phyloP scores from a whole-genome alignment of 371 early-diverging fungal genomes.

The Rhizopus microsporus region DNA sequence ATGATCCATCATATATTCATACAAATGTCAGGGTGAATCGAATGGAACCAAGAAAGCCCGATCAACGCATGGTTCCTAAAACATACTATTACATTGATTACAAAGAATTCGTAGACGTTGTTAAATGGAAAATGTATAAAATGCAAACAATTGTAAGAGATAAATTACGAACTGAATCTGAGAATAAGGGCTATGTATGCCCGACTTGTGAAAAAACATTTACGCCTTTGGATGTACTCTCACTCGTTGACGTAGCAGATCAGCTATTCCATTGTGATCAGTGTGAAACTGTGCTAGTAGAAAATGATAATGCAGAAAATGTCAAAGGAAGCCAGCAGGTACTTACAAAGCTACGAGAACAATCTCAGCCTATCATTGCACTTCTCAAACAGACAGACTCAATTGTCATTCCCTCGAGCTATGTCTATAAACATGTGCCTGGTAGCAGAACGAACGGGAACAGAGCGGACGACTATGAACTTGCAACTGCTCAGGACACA shows the following conservation, averaged over 20 bases:
- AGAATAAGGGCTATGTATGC: constrained; percentile 76
- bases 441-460: constrained; percentile 25
- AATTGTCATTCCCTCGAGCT: constrained; percentile 63
- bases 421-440: constrained; percentile 46
- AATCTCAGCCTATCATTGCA: constrained; percentile 80
- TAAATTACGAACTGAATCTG: constrained; percentile 71
- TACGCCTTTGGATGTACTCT: constrained; percentile 57
- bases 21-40: constrained; percentile 49
- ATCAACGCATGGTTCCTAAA: constrained; percentile 65
- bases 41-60: constrained; percentile 66
- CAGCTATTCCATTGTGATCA: constrained; percentile 63
- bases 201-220: constrained; percentile 60
- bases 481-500: constrained; percentile 74
- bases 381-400: constrained; percentile 83
- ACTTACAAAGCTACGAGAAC: constrained; percentile 67
- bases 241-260: constrained; percentile 50
- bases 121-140: constrained; percentile 89
- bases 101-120: constrained; percentile 89
- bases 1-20: neutral
- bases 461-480: constrained; percentile 51
- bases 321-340: constrained; percentile 50
- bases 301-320: constrained; percentile 69
- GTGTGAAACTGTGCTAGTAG: constrained; percentile 61
- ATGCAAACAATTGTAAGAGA: constrained; percentile 75
- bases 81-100: constrained; percentile 91